Evolutionary conservation across 345 rosid species (phyloP), one percentile per base, ranked within the genome.

Genomic region (Trapa bicornis): DNA sequence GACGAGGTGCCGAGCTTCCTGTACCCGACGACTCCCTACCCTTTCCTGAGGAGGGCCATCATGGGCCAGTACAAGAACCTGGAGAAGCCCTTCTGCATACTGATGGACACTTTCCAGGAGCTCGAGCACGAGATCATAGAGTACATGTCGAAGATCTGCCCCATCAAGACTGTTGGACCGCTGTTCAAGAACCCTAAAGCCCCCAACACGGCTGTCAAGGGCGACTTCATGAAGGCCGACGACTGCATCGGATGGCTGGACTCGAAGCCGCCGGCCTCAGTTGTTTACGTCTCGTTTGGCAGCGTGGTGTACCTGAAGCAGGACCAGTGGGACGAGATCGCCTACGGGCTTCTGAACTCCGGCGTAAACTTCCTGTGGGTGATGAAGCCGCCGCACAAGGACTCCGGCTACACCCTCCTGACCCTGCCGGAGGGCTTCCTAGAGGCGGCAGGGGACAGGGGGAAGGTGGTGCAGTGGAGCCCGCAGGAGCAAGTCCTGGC

Each of bases 211-310:
- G 73, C 79, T 2, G 76, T 80, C 38, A 67, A 76, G 0, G 92
- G 80, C 15, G 86, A 87, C 75, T 73, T 80, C 50, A 68, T 80
- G 65, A 77, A 77, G 79, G 80, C 77, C 0, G 91, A 85, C 13
- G 84, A 82, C n/a, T 85, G 86, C 81, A 67, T 86, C 37, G 86
- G 82, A 60, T 93, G 97, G 98, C 85, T 93, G 39, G 85, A 88
- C 75, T 73, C 81, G 0, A 86, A 85, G 70, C 88, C 84, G 0
- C 67, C 52, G 0, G 75, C 85, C 1, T 84, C 98, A 0, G 97
- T 93, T 15, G 86, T 93, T n/a, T 93, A 93, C 68, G 75, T 90
- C 65, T 90, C 97, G 17, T 84, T 90, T n/a, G 98, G 98, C 0
- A 80, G 86, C 1, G 50, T 93, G 0, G 92, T 83, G 36, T 73